phyloP scores from a whole-genome alignment of 2,329 filamentous ascomycete species.

The Fusarium staphyleae region DNA sequence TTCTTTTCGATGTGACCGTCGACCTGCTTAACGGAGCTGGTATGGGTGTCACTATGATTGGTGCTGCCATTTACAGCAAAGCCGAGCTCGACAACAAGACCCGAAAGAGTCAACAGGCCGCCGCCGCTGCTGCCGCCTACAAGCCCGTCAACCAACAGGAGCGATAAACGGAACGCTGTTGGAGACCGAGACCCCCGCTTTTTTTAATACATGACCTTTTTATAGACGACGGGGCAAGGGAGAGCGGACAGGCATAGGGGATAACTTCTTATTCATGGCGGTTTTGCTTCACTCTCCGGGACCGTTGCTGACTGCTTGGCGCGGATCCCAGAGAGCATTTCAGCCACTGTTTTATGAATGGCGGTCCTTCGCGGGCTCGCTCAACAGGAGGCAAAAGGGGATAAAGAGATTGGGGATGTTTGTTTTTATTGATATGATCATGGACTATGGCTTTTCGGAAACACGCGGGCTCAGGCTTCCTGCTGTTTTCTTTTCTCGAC shows the following conservation, averaged over 20 bases:
- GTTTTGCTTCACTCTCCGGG: constrained; percentile 23
- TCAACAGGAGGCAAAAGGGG: constrained; percentile 11
- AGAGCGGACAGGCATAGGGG: constrained; percentile 19
- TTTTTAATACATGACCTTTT: constrained; percentile 40
- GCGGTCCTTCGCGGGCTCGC: constrained; percentile 14
- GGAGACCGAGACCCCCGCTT: constrained; percentile 24
- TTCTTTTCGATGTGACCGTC: constrained; percentile 59
- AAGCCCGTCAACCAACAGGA: constrained; percentile 48
- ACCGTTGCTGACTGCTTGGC: constrained; percentile 9
- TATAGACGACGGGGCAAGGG: constrained; percentile 34
- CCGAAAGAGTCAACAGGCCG: constrained; percentile 39
- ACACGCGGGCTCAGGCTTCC: constrained; percentile 24
- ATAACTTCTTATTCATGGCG: constrained; percentile 31
- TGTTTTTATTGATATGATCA: constrained; percentile 38
- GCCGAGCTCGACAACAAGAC: constrained; percentile 61
- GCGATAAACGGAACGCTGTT: constrained; percentile 22
- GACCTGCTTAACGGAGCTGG: constrained; percentile 62
- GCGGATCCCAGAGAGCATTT: constrained; percentile 17
- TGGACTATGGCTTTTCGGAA: constrained; percentile 37
- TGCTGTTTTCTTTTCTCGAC: constrained; percentile 27
- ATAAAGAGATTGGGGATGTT: constrained; percentile 25
- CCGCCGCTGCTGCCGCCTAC: constrained; percentile 45
- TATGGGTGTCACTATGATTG: constrained; percentile 61
- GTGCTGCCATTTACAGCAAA: constrained; percentile 65
- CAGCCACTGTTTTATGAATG: constrained; percentile 27